Evolutionary conservation across 768 basidiomycete genomes (phyloP).

Genomic region (Leucocoprinus leucothites): DNA sequence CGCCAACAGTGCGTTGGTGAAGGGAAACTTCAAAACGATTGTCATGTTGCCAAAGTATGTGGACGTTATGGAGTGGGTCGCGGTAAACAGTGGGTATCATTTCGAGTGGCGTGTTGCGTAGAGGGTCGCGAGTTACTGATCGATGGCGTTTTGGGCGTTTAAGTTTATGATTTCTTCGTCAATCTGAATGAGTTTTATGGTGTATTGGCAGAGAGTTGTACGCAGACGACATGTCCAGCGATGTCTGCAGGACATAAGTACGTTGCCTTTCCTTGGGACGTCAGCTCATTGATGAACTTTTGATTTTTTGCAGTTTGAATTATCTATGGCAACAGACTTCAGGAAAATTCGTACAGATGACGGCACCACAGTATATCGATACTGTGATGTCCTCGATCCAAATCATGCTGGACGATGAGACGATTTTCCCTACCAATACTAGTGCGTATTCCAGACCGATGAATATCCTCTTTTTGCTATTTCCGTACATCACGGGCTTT

Average conservation of each 20-base stretch:
- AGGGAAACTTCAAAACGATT: conserved; percentile 98
- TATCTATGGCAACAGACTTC: conserved; percentile 97
- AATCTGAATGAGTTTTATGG: conserved; percentile 98
- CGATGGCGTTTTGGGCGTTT: neutral
- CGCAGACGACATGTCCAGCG: conserved; percentile 81
- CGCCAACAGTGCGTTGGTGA: conserved; percentile 92
- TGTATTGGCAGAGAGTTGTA: conserved; percentile 90
- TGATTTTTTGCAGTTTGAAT: conserved; percentile 59
- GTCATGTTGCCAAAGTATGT: conserved; percentile 95
- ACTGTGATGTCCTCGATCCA: conserved; percentile 99
- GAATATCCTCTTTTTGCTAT: too few species aligned
- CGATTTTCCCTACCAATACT: conserved; percentile 90
- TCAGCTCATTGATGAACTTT: neutral
- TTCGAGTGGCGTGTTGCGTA: neutral
- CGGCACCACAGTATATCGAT: conserved; percentile 97
- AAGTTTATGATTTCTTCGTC: conserved; percentile 97
- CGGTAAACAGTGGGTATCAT: conserved; percentile 74
- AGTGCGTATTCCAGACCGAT: conserved; percentile 52
- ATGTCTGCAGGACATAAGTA: conserved; percentile 90
- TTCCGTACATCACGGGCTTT: too few species aligned
- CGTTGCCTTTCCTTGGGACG: conserved; percentile 23
- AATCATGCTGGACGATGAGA: conserved; percentile 91
- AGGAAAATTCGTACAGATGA: conserved; percentile 81
- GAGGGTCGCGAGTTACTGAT: too few species aligned
- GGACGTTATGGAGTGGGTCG: conserved; percentile 96